phyloP scores from a whole-genome alignment of 176 grass and related monocot genomes.

The Themeda triandra region DNA sequence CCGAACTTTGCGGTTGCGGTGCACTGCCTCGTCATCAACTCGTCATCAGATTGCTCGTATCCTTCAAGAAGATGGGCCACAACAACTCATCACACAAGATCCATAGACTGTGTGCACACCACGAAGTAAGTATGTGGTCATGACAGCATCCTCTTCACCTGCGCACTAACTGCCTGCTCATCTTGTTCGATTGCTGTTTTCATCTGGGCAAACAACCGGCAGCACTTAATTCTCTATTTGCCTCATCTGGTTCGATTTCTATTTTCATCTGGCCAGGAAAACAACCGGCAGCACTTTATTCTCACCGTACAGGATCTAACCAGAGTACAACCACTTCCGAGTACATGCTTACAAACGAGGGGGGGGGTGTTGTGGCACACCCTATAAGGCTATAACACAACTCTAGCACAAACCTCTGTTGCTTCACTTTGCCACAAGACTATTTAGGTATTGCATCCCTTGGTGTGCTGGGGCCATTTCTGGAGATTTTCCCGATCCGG shows the following conservation, averaged over 20 bases:
- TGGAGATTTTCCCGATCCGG: background rate
- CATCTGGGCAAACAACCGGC: background rate
- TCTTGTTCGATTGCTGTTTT: background rate
- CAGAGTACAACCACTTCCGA: background rate
- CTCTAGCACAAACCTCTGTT: slow-evolving; percentile 8
- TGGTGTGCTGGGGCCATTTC: background rate
- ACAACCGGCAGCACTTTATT: slow-evolving; percentile 24
- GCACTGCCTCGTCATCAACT: too few species aligned
- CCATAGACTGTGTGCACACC: too few species aligned
- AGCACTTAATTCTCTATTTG: too few species aligned
- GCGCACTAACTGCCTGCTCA: background rate
- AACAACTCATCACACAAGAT: too few species aligned
- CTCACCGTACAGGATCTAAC: background rate
- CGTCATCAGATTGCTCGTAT: too few species aligned
- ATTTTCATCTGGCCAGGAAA: background rate
- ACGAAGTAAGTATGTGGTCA: background rate
- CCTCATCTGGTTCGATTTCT: background rate
- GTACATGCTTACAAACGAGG: slow-evolving; percentile 15
- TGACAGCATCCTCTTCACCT: background rate
- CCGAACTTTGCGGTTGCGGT: too few species aligned
- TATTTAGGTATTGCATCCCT: slow-evolving; percentile 27
- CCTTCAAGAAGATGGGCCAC: too few species aligned
- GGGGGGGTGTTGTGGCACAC: background rate
- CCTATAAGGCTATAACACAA: slow-evolving; percentile 2
- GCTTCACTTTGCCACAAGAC: slow-evolving; percentile 7